Conservation (phyloP, 176 grass and related monocot genomes). For the Aegilops sharonensis region DNA sequence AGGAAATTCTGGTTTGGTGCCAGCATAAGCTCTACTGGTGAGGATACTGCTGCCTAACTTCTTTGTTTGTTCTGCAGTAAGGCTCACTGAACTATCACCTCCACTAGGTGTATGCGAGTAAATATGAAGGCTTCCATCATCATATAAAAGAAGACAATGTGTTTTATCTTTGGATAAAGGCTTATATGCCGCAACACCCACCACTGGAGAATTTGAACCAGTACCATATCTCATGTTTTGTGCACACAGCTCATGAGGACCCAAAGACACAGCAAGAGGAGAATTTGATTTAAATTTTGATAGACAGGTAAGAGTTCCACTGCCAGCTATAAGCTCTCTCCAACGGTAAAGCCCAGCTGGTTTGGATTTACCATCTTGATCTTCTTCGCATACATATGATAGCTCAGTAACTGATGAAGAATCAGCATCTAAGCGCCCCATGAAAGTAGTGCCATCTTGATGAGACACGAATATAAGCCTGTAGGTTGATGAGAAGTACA, state of each 20-base stretch:
- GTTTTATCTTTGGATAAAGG: slow-evolving; percentile 96
- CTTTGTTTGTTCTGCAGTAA: slow-evolving; percentile 78
- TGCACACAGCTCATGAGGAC: slow-evolving; percentile 61
- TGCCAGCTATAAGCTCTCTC: slow-evolving; percentile 85
- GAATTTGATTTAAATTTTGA: slow-evolving; percentile 77
- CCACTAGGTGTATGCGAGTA: slow-evolving; percentile 68
- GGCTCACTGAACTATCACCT: slow-evolving; percentile 47
- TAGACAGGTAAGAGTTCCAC: slow-evolving; percentile 77
- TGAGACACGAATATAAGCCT: slow-evolving; percentile 87
- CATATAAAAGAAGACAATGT: slow-evolving; percentile 90
- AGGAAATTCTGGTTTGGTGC: slow-evolving; percentile 79
- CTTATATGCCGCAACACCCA: slow-evolving; percentile 91
- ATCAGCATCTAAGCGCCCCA: slow-evolving; percentile 78
- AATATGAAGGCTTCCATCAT: slow-evolving; percentile 98
- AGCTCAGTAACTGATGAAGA: slow-evolving; percentile 61
- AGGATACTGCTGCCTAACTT: slow-evolving; percentile 86
- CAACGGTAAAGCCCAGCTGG: slow-evolving; percentile 77
- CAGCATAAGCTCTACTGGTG: slow-evolving; percentile 60
- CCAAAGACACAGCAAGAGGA: slow-evolving; percentile 63
- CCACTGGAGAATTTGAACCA: slow-evolving; percentile 66
- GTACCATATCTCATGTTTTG: slow-evolving; percentile 79
- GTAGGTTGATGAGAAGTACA: slow-evolving; percentile 89
- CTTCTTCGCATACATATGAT: slow-evolving; percentile 74
- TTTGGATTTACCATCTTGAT: slow-evolving; percentile 78
- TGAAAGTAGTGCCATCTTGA: slow-evolving; percentile 80